Evolutionary conservation across 352 stramenopile genomes (phyloP), one percentile per base, ranked within the genome.

Genomic region (Blastocystis hominis): DNA sequence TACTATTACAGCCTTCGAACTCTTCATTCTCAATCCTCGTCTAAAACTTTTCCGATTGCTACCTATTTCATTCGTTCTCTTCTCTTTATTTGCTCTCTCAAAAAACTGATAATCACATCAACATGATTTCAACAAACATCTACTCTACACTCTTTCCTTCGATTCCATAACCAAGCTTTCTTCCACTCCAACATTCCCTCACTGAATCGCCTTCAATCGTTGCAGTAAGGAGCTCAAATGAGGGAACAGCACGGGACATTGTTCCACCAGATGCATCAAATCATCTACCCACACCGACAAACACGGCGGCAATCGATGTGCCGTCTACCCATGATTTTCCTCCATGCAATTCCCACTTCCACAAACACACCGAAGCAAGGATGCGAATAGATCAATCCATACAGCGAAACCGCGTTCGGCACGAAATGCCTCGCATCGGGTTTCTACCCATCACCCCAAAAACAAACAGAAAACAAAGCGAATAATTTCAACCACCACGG

Each of bases 341-440:
- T 3, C 54, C 5, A 5, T 38, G 13, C 17, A 20, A 68, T 13
- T 1, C 7, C 30, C 7, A 84, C 72, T 13, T 84, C 72, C 4
- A 66, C 20, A 44, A 84, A 84, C 53, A 84, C 55, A 44, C 15
- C 7, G 44, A 84, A 84, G 36, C 72, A 84, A 4, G 72, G 46
- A 3, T 84, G 55, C 4, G 34, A 47, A 44, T 46, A 84, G 10
- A 84, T n/a, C 72, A 84, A 10, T 40, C 50, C 30, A 38, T 66
- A 68, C 9, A 64, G 62, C 9, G 53, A 64, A 20, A 84, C 30
- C 17, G 72, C 72, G 44, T 84, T 84, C 20, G 72, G 30, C n/a
- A 84, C 56, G 44, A 84, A 84, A 40, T 84, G 72, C 4, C 55
- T 38, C 36, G 62, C 20, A 34, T 84, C 72, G 2, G 72, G 72